A percentile compares a stretch with the other conserved stretches of the same genome.
Conservation (phyloP, 139 green algal genomes). For the Micromonas pusilla region DNA sequence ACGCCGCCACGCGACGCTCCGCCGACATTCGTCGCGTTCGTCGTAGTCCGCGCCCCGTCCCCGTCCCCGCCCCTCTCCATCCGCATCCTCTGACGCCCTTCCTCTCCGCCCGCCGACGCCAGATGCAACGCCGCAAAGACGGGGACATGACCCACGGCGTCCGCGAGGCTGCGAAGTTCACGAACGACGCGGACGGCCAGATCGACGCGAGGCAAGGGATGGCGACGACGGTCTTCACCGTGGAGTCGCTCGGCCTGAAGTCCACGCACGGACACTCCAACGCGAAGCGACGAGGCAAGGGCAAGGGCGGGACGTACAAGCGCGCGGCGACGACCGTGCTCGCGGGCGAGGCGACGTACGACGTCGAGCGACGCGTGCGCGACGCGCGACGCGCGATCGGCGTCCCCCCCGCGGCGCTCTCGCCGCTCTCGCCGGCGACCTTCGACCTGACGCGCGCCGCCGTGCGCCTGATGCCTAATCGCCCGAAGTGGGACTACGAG, state of each 20-base stretch:
- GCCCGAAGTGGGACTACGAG: slow-evolving; percentile 22
- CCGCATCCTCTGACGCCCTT: not conserved
- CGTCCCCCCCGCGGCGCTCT: not conserved
- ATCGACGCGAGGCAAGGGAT: slow-evolving; percentile 15
- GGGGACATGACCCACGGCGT: not conserved
- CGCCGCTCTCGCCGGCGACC: not conserved
- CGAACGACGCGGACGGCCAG: not conserved
- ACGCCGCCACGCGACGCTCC: no score
- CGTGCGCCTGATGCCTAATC: not conserved
- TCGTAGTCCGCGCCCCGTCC: no score
- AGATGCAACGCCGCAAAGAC: not conserved
- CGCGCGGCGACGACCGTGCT: slow-evolving; percentile 6
- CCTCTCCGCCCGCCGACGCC: not conserved
- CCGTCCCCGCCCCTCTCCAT: not conserved
- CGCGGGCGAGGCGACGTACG: slow-evolving; percentile 22
- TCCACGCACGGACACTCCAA: not conserved
- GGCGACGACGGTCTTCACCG: slow-evolving; percentile 28
- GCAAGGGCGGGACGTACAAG: not conserved
- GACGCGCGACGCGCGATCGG: slow-evolving; percentile 7
- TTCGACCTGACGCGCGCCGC: slow-evolving; percentile 6
- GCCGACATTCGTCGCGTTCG: no score
- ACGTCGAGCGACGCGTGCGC: slow-evolving; percentile 20
- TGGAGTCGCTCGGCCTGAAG: slow-evolving; percentile 18
- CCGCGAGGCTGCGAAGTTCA: not conserved
- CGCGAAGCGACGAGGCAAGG: slow-evolving; percentile 1